Percentiles rank a stretch among this genome's conserved stretches.
Evolutionary conservation across 108 stramenopile genomes (phyloP).

Genomic region (Licmophora abbreviata): DNA sequence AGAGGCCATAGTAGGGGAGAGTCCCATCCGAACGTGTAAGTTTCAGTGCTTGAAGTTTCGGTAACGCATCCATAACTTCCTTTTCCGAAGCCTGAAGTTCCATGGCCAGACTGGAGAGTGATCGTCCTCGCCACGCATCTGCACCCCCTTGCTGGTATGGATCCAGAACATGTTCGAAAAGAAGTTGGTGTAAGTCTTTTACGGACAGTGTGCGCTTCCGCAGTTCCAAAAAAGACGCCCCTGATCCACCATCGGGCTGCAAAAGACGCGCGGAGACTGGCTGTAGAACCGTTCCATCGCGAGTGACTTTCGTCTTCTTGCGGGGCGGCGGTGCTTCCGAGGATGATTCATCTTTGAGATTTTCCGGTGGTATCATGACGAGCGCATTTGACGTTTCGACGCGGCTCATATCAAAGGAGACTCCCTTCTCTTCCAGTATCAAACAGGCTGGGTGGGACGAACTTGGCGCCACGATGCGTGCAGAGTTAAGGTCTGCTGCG

Average conservation of each 20-base stretch:
- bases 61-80: conserved; percentile 8
- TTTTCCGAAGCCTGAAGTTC: conserved; percentile 4
- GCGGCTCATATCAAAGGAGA: conserved; percentile 5
- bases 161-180: conserved; percentile 1
- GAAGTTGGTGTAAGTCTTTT: not conserved
- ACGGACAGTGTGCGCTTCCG: not conserved
- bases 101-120: conserved; percentile 4
- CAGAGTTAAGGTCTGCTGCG: not conserved
- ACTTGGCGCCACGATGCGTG: conserved; percentile 4
- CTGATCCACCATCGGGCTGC: conserved; percentile 9
- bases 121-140: not conserved
- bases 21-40: not conserved
- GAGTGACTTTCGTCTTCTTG: not conserved
- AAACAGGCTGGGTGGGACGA: conserved; percentile 8
- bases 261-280: not conserved
- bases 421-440: conserved; percentile 5
- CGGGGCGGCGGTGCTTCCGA: not conserved
- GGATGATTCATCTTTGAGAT: not conserved
- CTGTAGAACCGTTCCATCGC: not conserved
- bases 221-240: conserved; percentile 19
- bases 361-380: conserved; percentile 13
- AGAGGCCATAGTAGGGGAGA: not conserved
- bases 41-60: not conserved
- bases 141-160: not conserved
- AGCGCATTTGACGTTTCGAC: conserved; percentile 23